phyloP scores from a whole-genome alignment of 768 basidiomycete species.

The Naganishia antarctica region DNA sequence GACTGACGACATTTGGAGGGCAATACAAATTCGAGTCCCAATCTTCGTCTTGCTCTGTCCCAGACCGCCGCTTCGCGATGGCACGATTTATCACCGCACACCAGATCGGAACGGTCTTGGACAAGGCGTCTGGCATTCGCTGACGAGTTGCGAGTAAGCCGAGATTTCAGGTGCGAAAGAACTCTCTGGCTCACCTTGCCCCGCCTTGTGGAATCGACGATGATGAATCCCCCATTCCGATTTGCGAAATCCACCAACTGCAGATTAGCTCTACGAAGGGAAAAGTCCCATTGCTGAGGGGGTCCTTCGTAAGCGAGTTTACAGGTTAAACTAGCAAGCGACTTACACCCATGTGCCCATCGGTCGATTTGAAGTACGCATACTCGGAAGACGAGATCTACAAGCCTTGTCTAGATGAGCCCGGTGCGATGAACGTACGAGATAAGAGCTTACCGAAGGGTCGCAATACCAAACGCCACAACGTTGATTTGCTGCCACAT shows the following conservation, averaged over 20 bases:
- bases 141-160: constrained; percentile 11
- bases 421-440: neutral
- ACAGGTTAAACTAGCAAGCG: neutral
- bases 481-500: constrained; percentile 69
- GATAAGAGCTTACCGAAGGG: constrained; percentile 53
- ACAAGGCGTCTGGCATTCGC: constrained; percentile 85
- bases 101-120: constrained; percentile 93
- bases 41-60: constrained; percentile 33
- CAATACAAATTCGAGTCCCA: constrained; percentile 68
- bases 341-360: constrained; percentile 63
- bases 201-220: constrained; percentile 87
- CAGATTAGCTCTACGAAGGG: constrained; percentile 74
- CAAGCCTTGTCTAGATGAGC: constrained; percentile 6
- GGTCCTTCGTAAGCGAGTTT: neutral
- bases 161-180: neutral
- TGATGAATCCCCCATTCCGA: constrained; percentile 66
- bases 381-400: constrained; percentile 26
- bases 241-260: constrained; percentile 63
- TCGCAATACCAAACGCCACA: constrained; percentile 93
- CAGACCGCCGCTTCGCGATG: constrained; percentile 36
- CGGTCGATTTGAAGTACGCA: constrained; percentile 89
- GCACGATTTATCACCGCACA: constrained; percentile 74
- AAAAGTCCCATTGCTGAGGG: constrained; percentile 73
- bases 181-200: constrained; percentile 58
- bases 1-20: constrained; percentile 56